Base-by-base conservation (phyloP, 352 stramenopile genomes). In the Halophytophthora batemanensis region DNA sequence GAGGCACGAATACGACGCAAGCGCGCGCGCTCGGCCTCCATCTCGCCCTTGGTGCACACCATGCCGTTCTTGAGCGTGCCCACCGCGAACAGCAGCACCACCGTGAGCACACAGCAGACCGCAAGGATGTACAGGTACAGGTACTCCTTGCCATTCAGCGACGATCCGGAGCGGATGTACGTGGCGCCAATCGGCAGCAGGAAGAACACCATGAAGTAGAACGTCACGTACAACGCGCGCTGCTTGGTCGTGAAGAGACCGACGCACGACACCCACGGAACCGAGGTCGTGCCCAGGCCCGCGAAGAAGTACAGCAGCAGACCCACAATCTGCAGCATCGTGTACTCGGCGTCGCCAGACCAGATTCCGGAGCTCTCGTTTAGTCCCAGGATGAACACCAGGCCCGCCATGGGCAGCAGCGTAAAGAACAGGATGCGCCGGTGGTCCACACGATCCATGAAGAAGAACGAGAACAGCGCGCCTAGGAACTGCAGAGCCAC, bases 361-460 rank as follows among this genome's bases (percentile, higher is more conserved):
- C 79, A 71, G 25, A 81, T 73, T 12, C 45, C 47, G 37, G 67
- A 74, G 45, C 75, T 65, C 37, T 62, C 60, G 58, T 91, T 87
- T 21, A 86, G 45, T 4, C 72, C 82, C 23, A 93, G 53, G 14
- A 90, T 56, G 15, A 61, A 69, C 8, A 73, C 73, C 8, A 82
- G 55, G 5, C 61, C 50, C 0, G 71, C 69, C 12, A 87, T 69
- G 5, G 78, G 77, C 22, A 90, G n/a, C 40, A 91, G 61, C 37
- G 81, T 79, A 40, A 74, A 81, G 45, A 85, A 72, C 50, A 93
- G 38, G 36, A 93, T 86, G 17, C 77, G 74, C 23, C 70, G 71
- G 66, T 93, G 82, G 53, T 89, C 69, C 33, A 88, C 76, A 13
- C 73, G 70, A 59, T 93, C 82, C 56, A 93, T 90, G 60, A 93